Base-by-base conservation (phyloP, 331 rosid genomes). In the Pyracantha coccinea region DNA sequence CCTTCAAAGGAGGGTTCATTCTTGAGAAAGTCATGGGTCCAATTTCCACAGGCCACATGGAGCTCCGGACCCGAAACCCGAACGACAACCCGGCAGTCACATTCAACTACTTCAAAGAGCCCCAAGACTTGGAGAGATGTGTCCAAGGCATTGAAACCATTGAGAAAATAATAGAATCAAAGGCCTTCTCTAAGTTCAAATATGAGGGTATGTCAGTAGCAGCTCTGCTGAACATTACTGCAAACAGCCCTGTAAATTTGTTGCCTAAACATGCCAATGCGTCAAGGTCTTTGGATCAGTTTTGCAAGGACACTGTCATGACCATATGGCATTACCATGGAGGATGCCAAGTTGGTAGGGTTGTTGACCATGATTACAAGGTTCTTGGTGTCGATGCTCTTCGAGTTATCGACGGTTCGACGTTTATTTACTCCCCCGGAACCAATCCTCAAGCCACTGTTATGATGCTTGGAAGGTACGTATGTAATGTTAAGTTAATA, bases 251-350 rank as follows among this genome's bases (percentile, higher is more conserved):
- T 0, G 70, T 91, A 19, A 93, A 93, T 76, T 25, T 93, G 45
- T 66, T 89, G 80, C 98, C 98, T 0, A 86, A 61, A 38, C 96
- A 93, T 63, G 59, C 59, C 20, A 91, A 91, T 32, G 4, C 85
- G 0, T 77, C 92, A 0, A 67, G 31, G 53, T 91, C 97, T 21
- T 31, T 84, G 84, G 93, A 85, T 69, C 96, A 93, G 61, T 93
- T 68, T 50, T 93, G 98, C 29, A 85, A 29, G 69, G 98, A 93
- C 81, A 91, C 91, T 0, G 98, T 93, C 76, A 85, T 89, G 93
- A 91, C 96, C 32, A 93, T 93, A 7, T 93, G 97, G 96, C 98
- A 93, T 66, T 93, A 93, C 65, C 98, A 93, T 58, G 98, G 98
- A 7, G 98, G 98, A 0, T 89, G 98, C 84, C 96, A 91, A 57